A percentile compares a stretch with the other conserved stretches of the same genome.
Conservation (phyloP, 169 alveolate genomes). For the Miamiensis avidus region DNA sequence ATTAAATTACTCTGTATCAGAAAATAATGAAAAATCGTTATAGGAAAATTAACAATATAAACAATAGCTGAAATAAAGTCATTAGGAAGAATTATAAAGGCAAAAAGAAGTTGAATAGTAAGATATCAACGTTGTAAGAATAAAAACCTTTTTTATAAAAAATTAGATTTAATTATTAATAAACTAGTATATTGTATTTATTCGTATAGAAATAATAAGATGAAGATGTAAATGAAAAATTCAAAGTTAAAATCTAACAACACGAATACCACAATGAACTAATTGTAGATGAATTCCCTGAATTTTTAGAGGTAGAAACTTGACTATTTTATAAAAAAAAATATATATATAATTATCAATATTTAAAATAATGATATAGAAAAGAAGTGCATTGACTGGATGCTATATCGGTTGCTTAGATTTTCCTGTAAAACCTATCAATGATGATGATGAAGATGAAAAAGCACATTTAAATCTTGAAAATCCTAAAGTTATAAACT, state of each 20-base stretch:
- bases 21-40: conserved; percentile 20
- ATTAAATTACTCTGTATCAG: conserved; percentile 59
- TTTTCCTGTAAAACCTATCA: conserved; percentile 52
- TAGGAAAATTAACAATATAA: conserved; percentile 22
- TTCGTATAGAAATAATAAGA: no score
- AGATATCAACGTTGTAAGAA: conserved; percentile 32
- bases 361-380: not conserved
- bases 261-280: conserved; percentile 68
- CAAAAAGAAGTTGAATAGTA: conserved; percentile 25
- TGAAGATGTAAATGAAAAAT: conserved; percentile 38
- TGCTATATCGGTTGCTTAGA: conserved; percentile 72
- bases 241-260: conserved; percentile 49
- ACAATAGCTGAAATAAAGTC: conserved; percentile 25
- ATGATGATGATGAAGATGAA: conserved; percentile 77
- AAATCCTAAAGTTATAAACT: conserved; percentile 53
- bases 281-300: conserved; percentile 63
- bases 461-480: conserved; percentile 68
- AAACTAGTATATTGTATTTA: no score
- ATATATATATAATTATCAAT: no score
- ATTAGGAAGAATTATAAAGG: conserved; percentile 16
- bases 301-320: conserved; percentile 48
- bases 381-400: conserved; percentile 76
- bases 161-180: no score
- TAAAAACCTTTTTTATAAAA: no score
- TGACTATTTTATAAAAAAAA: not conserved